Evolutionary conservation across 2,329 filamentous ascomycete species (phyloP).

Genomic region (Eutypella sp.): DNA sequence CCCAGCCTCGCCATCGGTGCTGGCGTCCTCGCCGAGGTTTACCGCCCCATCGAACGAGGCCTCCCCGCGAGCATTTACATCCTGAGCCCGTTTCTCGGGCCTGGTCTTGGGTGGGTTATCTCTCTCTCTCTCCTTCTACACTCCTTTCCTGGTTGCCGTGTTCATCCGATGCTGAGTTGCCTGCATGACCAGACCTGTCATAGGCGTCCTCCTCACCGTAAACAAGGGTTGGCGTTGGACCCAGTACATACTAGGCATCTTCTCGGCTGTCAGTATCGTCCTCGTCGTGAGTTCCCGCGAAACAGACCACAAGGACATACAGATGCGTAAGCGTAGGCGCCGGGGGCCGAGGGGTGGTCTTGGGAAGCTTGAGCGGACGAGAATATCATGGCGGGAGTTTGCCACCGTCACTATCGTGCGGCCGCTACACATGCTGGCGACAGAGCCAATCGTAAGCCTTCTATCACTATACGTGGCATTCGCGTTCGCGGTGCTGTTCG

Average conservation of each 20-base stretch:
- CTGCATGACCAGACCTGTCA: slow-evolving; percentile 33
- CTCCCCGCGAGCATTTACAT: slow-evolving; percentile 41
- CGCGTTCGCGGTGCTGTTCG: slow-evolving; percentile 48
- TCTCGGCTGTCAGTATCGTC: slow-evolving; percentile 32
- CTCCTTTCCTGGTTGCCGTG: background rate
- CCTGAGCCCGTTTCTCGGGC: slow-evolving; percentile 48
- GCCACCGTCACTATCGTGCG: slow-evolving; percentile 40
- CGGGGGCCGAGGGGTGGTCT: no score
- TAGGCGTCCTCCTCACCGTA: slow-evolving; percentile 43
- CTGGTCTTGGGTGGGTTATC: slow-evolving; percentile 41
- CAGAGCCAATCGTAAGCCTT: slow-evolving; percentile 59
- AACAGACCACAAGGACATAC: slow-evolving; percentile 51
- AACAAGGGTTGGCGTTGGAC: slow-evolving; percentile 50
- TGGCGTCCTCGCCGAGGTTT: slow-evolving; percentile 47
- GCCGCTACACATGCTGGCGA: slow-evolving; percentile 53
- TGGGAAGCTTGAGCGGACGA: no score
- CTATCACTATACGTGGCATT: slow-evolving; percentile 45
- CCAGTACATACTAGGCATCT: slow-evolving; percentile 45
- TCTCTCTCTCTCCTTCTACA: background rate
- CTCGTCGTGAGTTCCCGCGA: slow-evolving; percentile 42
- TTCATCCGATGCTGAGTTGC: background rate
- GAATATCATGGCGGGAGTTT: slow-evolving; percentile 31
- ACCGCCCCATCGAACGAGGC: slow-evolving; percentile 35
- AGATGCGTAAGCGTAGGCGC: no score
- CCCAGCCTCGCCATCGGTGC: slow-evolving; percentile 45